These are phyloP conservation scores for Paraconiothyrium sp. DNA, from an alignment of 2,329 filamentous ascomycete genomes.

Conservation along the genomic window DNA sequence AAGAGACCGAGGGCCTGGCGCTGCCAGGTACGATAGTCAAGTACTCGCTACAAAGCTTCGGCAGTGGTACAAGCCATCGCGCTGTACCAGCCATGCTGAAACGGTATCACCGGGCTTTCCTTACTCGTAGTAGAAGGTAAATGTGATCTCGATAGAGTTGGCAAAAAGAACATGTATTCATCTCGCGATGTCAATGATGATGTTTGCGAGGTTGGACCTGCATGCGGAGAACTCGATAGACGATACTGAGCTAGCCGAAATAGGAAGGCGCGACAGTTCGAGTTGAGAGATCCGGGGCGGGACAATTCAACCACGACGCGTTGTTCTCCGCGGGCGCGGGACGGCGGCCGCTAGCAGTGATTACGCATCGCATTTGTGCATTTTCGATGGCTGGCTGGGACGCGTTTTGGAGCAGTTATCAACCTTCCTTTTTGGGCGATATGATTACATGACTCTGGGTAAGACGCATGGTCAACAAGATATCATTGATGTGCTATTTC, in stretches of 20 bases:
- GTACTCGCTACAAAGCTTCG: background rate
- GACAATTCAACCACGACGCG: background rate
- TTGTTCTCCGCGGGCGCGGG: constrained; percentile 6
- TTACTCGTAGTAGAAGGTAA: background rate
- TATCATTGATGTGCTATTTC: background rate
- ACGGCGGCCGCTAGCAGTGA: background rate
- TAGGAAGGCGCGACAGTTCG: constrained; percentile 6
- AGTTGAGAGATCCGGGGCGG: background rate
- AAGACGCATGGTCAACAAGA: background rate
- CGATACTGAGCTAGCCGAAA: constrained; percentile 3
- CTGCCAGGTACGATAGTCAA: background rate
- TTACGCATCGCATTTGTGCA: background rate
- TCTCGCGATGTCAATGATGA: constrained; percentile 6
- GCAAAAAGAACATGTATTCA: background rate
- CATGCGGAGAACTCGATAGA: constrained; percentile 14
- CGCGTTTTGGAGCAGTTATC: background rate
- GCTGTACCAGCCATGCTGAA: constrained; percentile 10
- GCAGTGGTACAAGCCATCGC: constrained; percentile 1
- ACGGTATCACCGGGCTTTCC: constrained; percentile 4
- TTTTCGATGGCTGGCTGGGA: background rate
- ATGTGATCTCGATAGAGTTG: background rate
- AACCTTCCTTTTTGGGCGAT: constrained; percentile 12
- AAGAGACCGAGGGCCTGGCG: constrained; percentile 7
- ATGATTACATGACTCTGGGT: background rate
- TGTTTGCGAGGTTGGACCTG: constrained; percentile 5